phyloP scores from a whole-genome alignment of 2,329 filamentous ascomycete genomes.

The Lojkania enalia region DNA sequence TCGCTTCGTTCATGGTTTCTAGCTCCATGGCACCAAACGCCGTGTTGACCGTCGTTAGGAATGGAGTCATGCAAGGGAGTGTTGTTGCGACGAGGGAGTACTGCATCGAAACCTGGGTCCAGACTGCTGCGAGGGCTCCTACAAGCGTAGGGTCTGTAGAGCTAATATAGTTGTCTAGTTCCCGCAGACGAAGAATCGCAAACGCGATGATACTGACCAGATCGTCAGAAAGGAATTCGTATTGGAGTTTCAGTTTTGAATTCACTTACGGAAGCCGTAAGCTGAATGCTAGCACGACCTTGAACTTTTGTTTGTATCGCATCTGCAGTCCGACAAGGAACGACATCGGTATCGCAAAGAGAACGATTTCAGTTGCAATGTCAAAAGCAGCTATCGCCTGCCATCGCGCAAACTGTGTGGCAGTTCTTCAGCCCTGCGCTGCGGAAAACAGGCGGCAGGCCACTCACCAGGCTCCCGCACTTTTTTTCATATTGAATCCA shows the following conservation, averaged over 20 bases:
- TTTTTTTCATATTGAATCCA: background rate
- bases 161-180: background rate
- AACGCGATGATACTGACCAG: background rate
- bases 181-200: background rate
- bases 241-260: too few species aligned
- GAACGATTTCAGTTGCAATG: background rate
- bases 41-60: background rate
- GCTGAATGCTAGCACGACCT: background rate
- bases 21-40: background rate
- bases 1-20: background rate
- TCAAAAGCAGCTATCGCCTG: background rate
- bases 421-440: background rate
- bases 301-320: background rate
- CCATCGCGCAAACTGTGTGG: background rate
- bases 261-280: background rate
- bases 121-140: background rate
- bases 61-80: background rate
- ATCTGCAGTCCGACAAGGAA: conserved; percentile 1
- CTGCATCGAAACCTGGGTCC: background rate
- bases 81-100: background rate
- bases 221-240: background rate
- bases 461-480: background rate
- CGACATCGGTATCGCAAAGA: background rate
- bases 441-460: background rate
- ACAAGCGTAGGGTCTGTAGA: background rate